Conservation (phyloP, 2,329 filamentous ascomycete species). For the Microcera coccophila region DNA sequence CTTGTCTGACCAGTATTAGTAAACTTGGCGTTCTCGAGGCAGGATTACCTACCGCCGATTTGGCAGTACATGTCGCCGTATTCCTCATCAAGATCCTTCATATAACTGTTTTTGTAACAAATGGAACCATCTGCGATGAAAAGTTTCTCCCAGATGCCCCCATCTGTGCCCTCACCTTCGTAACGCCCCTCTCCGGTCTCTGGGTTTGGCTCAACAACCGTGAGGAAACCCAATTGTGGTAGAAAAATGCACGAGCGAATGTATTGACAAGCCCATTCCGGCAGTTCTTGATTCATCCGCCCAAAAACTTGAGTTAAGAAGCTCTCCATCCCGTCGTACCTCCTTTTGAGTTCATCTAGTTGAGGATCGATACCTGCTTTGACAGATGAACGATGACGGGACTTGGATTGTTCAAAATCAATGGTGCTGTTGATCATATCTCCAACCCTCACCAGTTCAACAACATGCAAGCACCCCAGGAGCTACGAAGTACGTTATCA, state of each 20-base stretch:
- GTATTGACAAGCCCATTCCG: slow-evolving; percentile 51
- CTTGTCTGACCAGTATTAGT: slow-evolving; percentile 53
- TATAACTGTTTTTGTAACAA: slow-evolving; percentile 84
- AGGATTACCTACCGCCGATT: slow-evolving; percentile 63
- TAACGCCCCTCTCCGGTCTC: slow-evolving; percentile 58
- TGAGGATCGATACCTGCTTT: slow-evolving; percentile 65
- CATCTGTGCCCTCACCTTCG: slow-evolving; percentile 53
- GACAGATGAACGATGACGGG: slow-evolving; percentile 69
- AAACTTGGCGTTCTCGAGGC: not conserved
- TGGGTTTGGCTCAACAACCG: slow-evolving; percentile 57
- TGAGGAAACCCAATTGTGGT: slow-evolving; percentile 86
- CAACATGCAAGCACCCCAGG: slow-evolving; percentile 55
- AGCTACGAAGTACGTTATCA: slow-evolving; percentile 40
- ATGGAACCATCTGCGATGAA: slow-evolving; percentile 68
- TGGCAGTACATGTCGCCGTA: slow-evolving; percentile 81
- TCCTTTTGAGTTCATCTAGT: slow-evolving; percentile 73
- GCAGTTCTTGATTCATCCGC: slow-evolving; percentile 60
- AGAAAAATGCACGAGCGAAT: slow-evolving; percentile 80
- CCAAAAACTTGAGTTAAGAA: slow-evolving; percentile 66
- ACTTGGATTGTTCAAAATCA: slow-evolving; percentile 73
- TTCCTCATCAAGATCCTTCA: slow-evolving; percentile 74
- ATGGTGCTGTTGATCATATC: slow-evolving; percentile 68
- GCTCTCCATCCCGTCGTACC: slow-evolving; percentile 71
- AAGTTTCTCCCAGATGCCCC: slow-evolving; percentile 69
- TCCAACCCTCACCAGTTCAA: slow-evolving; percentile 61